phyloP scores from a whole-genome alignment of 805 yeast genomes.

The Sungouiella blattae region DNA sequence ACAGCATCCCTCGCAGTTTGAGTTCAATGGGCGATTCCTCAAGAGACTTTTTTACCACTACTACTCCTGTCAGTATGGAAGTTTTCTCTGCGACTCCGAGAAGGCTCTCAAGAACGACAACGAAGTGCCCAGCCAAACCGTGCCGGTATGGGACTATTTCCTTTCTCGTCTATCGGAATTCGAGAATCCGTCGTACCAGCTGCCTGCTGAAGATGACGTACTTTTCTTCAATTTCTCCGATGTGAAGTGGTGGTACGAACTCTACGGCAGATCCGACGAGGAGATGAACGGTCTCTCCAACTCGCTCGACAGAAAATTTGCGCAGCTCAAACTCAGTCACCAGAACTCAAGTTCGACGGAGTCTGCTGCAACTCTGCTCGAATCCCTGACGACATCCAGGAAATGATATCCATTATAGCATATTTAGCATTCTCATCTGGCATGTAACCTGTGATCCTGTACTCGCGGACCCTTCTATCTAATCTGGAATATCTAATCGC shows the following conservation, averaged over 20 bases:
- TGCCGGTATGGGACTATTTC: constrained; percentile 94
- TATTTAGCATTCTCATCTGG: too few species aligned
- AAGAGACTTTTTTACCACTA: constrained; percentile 82
- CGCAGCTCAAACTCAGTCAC: constrained; percentile 22
- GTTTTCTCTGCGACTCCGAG: constrained; percentile 78
- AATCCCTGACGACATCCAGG: too few species aligned
- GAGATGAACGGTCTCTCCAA: constrained; percentile 38
- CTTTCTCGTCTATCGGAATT: constrained; percentile 71
- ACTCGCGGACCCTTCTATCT: too few species aligned
- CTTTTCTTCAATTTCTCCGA: constrained; percentile 59
- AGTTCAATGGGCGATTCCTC: constrained; percentile 84
- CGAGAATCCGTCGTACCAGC: constrained; percentile 45
- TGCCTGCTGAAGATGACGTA: constrained; percentile 28
- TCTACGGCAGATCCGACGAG: constrained; percentile 71
- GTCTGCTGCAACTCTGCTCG: too few species aligned
- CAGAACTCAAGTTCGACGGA: too few species aligned
- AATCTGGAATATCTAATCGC: too few species aligned
- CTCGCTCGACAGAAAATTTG: constrained; percentile 39
- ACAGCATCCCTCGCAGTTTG: constrained; percentile 72
- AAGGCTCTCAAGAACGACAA: constrained; percentile 44
- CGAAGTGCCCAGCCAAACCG: constrained; percentile 46
- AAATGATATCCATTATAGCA: too few species aligned
- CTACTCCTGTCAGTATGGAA: constrained; percentile 93
- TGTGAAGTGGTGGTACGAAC: constrained; percentile 86
- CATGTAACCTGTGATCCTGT: too few species aligned